phyloP scores from a whole-genome alignment of 116 monocot genomes.

The Thalassia testudinum region DNA sequence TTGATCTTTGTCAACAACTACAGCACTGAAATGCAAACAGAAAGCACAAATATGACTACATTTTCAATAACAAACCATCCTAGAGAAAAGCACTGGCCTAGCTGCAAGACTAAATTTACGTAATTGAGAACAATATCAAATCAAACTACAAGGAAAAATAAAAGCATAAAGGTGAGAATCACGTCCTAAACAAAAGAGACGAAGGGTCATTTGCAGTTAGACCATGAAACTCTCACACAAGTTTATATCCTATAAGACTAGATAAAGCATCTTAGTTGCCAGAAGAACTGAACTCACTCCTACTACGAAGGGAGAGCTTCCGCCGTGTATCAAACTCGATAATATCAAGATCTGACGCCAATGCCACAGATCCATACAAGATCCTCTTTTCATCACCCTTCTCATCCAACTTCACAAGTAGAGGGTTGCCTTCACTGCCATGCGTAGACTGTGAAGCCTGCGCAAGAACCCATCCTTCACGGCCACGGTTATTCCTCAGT shows the following conservation, averaged over 20 bases:
- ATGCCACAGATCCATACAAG: conserved; percentile 77
- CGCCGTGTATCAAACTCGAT: conserved; percentile 71
- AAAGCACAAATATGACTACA: no score
- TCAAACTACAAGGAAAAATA: no score
- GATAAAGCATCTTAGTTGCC: background rate
- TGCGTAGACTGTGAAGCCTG: conserved; percentile 12
- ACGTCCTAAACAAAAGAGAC: no score
- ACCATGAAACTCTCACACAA: no score
- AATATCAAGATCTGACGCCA: conserved; percentile 60
- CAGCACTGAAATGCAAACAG: no score
- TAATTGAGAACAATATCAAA: no score
- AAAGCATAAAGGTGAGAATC: no score
- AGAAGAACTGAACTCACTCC: conserved; percentile 6
- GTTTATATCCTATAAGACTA: background rate
- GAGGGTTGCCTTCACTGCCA: conserved; percentile 46
- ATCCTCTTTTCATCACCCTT: conserved; percentile 65
- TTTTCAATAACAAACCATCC: no score
- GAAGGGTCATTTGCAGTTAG: no score
- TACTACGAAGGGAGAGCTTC: conserved; percentile 51
- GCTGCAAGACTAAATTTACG: no score
- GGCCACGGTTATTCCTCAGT: conserved; percentile 52
- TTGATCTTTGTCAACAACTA: no score
- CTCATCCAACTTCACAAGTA: conserved; percentile 42
- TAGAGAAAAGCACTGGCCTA: no score
- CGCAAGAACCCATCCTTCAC: conserved; percentile 45